phyloP scores from a whole-genome alignment of 1,284 basidiomycete species.

The Boletus albobrunnescens region DNA sequence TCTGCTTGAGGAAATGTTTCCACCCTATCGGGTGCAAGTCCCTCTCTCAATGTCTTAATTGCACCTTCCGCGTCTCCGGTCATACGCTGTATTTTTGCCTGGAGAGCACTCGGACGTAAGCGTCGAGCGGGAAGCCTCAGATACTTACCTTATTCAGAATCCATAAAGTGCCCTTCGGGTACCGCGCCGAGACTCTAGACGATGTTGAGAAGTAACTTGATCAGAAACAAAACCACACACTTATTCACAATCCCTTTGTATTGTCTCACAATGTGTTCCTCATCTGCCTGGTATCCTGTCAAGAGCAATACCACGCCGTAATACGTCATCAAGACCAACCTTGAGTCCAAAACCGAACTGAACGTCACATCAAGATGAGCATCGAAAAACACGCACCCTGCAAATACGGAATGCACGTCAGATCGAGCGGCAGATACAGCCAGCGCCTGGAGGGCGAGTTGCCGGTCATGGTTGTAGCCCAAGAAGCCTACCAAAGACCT shows the following conservation, averaged over 20 bases:
- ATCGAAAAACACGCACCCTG: slow-evolving; percentile 47
- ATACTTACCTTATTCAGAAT: slow-evolving; percentile 60
- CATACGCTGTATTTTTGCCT: slow-evolving; percentile 77
- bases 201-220: background rate
- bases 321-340: slow-evolving; percentile 78
- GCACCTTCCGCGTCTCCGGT: slow-evolving; percentile 57
- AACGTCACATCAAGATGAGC: background rate
- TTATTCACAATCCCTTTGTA: slow-evolving; percentile 60
- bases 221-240: slow-evolving; percentile 33
- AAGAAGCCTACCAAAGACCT: slow-evolving; percentile 69
- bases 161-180: slow-evolving; percentile 71
- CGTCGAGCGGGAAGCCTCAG: background rate
- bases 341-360: slow-evolving; percentile 20
- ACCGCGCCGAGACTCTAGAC: slow-evolving; percentile 48
- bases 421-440: slow-evolving; percentile 57
- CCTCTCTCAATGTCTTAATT: slow-evolving; percentile 57
- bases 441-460: slow-evolving; percentile 62
- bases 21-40: slow-evolving; percentile 50
- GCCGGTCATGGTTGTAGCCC: slow-evolving; percentile 68
- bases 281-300: slow-evolving; percentile 71
- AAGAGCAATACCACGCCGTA: slow-evolving; percentile 66
- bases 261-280: slow-evolving; percentile 56
- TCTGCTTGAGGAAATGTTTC: slow-evolving; percentile 66
- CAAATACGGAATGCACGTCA: slow-evolving; percentile 71
- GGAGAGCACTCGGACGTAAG: background rate